Conservation (phyloP, 2,329 filamentous ascomycete genomes). For the Microsporum canis region DNA sequence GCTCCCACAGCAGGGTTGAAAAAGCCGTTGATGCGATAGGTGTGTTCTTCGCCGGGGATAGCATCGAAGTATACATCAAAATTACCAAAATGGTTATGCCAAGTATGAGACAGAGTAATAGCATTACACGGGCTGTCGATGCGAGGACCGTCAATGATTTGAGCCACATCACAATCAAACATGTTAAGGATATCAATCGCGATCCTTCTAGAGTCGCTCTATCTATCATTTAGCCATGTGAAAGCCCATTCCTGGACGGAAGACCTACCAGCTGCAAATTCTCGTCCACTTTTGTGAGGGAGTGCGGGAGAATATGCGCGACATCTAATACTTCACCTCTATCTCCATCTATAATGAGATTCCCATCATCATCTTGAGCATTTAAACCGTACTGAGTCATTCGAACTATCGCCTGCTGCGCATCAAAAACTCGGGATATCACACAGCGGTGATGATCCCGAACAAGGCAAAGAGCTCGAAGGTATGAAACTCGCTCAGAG, state of each 20-base stretch:
- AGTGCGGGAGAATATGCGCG: slow-evolving; percentile 17
- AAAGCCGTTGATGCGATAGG: slow-evolving; percentile 21
- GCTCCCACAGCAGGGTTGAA: slow-evolving; percentile 8
- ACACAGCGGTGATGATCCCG: slow-evolving; percentile 16
- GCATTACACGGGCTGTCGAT: slow-evolving; percentile 34
- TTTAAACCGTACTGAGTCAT: slow-evolving; percentile 6
- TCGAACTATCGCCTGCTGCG: slow-evolving; percentile 11
- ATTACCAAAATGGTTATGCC: slow-evolving; percentile 24
- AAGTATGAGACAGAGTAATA: slow-evolving; percentile 22
- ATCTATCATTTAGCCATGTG: background rate
- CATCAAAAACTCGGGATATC: slow-evolving; percentile 14
- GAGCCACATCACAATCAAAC: slow-evolving; percentile 29
- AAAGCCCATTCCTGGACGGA: background rate
- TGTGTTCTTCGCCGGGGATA: slow-evolving; percentile 13
- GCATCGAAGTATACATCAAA: slow-evolving; percentile 10
- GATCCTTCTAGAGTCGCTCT: slow-evolving; percentile 21
- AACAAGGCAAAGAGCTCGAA: slow-evolving; percentile 11
- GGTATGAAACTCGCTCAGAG: slow-evolving; percentile 10
- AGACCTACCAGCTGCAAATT: slow-evolving; percentile 13
- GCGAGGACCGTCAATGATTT: slow-evolving; percentile 29
- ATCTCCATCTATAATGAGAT: slow-evolving; percentile 6
- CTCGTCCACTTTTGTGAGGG: slow-evolving; percentile 10
- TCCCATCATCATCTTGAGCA: slow-evolving; percentile 16
- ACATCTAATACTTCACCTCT: slow-evolving; percentile 11
- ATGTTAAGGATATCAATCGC: slow-evolving; percentile 32